Conservation (phyloP, 116 monocot genomes). For the Trichopus zeylanicus region DNA sequence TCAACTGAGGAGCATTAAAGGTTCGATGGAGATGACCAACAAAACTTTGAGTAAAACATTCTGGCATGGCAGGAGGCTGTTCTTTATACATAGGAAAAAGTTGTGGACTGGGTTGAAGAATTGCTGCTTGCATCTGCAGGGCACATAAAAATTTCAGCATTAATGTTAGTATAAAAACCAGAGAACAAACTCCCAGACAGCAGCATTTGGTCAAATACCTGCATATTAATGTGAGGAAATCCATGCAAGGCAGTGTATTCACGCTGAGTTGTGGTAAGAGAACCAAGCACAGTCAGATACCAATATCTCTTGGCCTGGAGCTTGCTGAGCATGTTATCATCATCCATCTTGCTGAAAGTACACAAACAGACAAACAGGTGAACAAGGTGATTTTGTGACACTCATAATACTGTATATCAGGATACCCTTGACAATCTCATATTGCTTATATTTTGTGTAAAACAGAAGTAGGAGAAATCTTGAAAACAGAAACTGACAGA, state of each 20-base stretch:
- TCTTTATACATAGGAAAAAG: slow-evolving; percentile 92
- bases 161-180: neutral
- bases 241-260: slow-evolving; percentile 91
- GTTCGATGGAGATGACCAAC: slow-evolving; percentile 69
- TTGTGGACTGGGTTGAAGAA: slow-evolving; percentile 80
- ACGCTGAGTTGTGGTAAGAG: slow-evolving; percentile 90
- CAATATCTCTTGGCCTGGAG: slow-evolving; percentile 63
- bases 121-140: slow-evolving; percentile 91
- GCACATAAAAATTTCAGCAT: neutral
- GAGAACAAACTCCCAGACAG: too few relatives aligned
- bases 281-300: slow-evolving; percentile 85
- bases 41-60: slow-evolving; percentile 90
- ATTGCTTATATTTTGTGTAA: too few relatives aligned
- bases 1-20: slow-evolving; percentile 79
- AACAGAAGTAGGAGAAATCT: too few relatives aligned
- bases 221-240: slow-evolving; percentile 74
- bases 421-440: too few relatives aligned
- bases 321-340: slow-evolving; percentile 66
- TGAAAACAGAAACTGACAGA: too few relatives aligned
- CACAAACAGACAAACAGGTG: neutral
- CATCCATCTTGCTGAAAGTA: slow-evolving; percentile 45
- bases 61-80: slow-evolving; percentile 79
- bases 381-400: too few relatives aligned
- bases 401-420: too few relatives aligned
- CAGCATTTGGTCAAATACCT: slow-evolving; percentile 33